A percentile compares a stretch with the other conserved stretches of the same genome.
These are phyloP conservation scores for Aureobasidium sp. DNA, from an alignment of 2,329 filamentous ascomycete species.

Conservation along the genomic window DNA sequence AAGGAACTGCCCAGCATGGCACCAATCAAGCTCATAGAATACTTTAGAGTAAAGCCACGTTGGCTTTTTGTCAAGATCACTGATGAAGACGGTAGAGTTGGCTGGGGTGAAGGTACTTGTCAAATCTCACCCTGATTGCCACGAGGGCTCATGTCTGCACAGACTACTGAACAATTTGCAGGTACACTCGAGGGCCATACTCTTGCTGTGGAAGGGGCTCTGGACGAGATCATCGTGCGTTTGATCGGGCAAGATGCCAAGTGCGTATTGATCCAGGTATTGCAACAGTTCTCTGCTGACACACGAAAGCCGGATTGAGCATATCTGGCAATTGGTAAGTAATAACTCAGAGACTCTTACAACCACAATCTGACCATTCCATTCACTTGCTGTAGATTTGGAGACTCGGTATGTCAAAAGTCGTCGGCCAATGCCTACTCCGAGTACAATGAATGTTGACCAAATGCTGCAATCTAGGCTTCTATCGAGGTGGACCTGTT, in stretches of 20 bases:
- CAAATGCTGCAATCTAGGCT: conserved; percentile 37
- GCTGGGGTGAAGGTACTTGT: conserved; percentile 61
- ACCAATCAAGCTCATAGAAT: conserved; percentile 60
- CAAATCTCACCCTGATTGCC: no score
- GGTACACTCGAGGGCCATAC: conserved; percentile 68
- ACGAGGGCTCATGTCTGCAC: no score
- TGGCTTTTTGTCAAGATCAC: conserved; percentile 75
- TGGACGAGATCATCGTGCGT: conserved; percentile 58
- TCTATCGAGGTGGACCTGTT: conserved; percentile 72
- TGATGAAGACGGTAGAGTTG: conserved; percentile 56
- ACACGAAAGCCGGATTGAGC: conserved; percentile 62
- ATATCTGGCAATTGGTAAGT: conserved; percentile 61
- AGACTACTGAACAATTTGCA: conserved; percentile 34
- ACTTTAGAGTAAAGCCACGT: conserved; percentile 66
- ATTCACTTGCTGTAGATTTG: conserved; percentile 39
- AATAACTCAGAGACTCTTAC: no score
- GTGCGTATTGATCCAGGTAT: conserved; percentile 2
- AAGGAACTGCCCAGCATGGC: conserved; percentile 41
- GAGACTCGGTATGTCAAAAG: conserved; percentile 42
- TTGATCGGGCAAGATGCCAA: conserved; percentile 64
- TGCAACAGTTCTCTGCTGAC: conserved; percentile 26
- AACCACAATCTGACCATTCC: not conserved
- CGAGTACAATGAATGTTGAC: not conserved
- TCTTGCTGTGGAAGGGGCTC: conserved; percentile 64
- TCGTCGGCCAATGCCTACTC: not conserved